These are phyloP conservation scores for Colletotrichum sp. DNA, from an alignment of 2,329 filamentous ascomycete species.

Conservation along the genomic window DNA sequence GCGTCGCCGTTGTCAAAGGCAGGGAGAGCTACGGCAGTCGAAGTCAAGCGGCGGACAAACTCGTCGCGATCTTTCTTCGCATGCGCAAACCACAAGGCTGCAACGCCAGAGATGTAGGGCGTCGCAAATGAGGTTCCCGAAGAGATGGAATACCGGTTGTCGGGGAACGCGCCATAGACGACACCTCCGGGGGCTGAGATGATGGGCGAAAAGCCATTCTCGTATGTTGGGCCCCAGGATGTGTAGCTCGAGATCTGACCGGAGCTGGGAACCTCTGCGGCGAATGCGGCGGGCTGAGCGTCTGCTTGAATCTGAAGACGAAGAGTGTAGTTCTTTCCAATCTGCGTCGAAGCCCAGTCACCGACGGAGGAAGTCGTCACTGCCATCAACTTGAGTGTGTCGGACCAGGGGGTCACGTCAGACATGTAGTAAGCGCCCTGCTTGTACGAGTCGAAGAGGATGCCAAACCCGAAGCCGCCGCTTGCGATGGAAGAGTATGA, in stretches of 20 bases:
- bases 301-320: constrained; percentile 16
- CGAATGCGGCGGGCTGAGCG: background rate
- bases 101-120: constrained; percentile 25
- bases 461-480: constrained; percentile 14
- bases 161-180: constrained; percentile 23
- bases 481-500: background rate
- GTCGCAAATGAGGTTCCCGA: constrained; percentile 25
- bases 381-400: constrained; percentile 11
- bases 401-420: background rate
- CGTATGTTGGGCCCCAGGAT: constrained; percentile 26
- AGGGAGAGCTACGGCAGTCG: constrained; percentile 16
- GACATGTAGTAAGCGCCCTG: constrained; percentile 23
- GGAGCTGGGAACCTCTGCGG: constrained; percentile 2
- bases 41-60: constrained; percentile 17
- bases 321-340: constrained; percentile 8
- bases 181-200: constrained; percentile 23
- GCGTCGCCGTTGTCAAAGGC: background rate
- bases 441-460: constrained; percentile 24
- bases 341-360: constrained; percentile 13
- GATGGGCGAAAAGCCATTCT: constrained; percentile 24
- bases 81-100: constrained; percentile 23
- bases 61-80: constrained; percentile 17
- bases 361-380: constrained; percentile 17
- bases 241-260: constrained; percentile 24
- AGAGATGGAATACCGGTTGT: constrained; percentile 19